Conservation (phyloP, 2,329 filamentous ascomycete species). For the Zasmidium citrigriseum region DNA sequence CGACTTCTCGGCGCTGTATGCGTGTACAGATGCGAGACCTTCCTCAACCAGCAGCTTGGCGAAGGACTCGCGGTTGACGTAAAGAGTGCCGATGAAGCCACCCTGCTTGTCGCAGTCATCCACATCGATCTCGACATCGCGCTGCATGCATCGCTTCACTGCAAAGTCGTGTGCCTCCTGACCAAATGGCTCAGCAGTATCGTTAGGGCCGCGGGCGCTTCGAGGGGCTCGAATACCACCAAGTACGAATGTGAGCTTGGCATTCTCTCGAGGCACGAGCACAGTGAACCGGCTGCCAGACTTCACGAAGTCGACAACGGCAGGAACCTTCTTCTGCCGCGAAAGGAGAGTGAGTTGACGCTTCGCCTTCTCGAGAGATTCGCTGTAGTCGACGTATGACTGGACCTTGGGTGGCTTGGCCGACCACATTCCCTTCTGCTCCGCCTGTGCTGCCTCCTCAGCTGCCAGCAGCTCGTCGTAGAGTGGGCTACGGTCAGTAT, state of each 20-base stretch:
- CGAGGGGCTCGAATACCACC: constrained; percentile 89
- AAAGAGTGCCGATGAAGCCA: constrained; percentile 93
- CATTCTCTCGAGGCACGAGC: constrained; percentile 85
- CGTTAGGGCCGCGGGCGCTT: constrained; percentile 77
- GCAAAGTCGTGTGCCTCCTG: constrained; percentile 93
- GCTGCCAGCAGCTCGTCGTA: constrained; percentile 86
- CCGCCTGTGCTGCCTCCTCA: constrained; percentile 78
- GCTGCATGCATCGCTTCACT: constrained; percentile 83
- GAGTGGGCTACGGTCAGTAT: constrained; percentile 88
- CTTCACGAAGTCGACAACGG: constrained; percentile 95
- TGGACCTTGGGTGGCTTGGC: constrained; percentile 81
- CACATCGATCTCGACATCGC: constrained; percentile 94
- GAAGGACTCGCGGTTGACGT: constrained; percentile 93
- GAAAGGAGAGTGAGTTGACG: constrained; percentile 85
- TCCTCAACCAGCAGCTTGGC: constrained; percentile 92
- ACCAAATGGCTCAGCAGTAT: constrained; percentile 88
- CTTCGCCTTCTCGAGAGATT: constrained; percentile 92
- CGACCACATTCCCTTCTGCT: constrained; percentile 93
- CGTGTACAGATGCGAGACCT: constrained; percentile 86
- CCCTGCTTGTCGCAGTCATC: constrained; percentile 95
- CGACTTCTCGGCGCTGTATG: constrained; percentile 93
- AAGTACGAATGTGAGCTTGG: constrained; percentile 92
- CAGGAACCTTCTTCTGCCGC: constrained; percentile 88
- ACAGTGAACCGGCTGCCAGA: constrained; percentile 93
- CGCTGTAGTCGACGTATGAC: constrained; percentile 85